A percentile compares a stretch with the other conserved stretches of the same genome.
These are phyloP conservation scores for Trichoderma gamsii DNA, from an alignment of 495 filamentous ascomycete genomes.

Conservation along the genomic window DNA sequence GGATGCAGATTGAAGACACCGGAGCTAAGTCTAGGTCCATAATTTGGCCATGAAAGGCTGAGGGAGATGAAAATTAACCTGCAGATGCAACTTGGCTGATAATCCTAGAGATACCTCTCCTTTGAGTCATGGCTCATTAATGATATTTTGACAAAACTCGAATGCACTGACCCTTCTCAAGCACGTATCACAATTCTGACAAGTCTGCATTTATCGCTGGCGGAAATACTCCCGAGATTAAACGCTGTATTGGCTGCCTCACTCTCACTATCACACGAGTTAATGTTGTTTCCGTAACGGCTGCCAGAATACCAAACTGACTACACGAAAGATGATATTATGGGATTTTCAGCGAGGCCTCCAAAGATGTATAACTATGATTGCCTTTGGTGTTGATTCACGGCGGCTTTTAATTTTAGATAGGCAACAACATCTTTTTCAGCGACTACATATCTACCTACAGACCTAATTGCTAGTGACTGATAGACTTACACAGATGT, in stretches of 20 bases:
- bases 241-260: constrained; percentile 18
- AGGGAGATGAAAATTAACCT: constrained; percentile 33
- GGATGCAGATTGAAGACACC: constrained; percentile 26
- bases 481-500: too few relatives aligned
- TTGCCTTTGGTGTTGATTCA: too few relatives aligned
- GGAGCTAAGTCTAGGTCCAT: constrained; percentile 35
- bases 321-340: too few relatives aligned
- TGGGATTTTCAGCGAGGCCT: too few relatives aligned
- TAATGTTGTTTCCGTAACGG: constrained; percentile 17
- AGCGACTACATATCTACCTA: too few relatives aligned
- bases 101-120: too few relatives aligned
- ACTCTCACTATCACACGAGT: neutral
- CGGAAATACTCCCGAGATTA: constrained; percentile 21
- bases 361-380: too few relatives aligned
- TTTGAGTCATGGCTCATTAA: constrained; percentile 29
- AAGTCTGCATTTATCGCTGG: constrained; percentile 25
- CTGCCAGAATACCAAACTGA: too few relatives aligned
- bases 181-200: constrained; percentile 16
- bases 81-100: constrained; percentile 9
- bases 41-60: constrained; percentile 39
- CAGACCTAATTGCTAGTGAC: too few relatives aligned
- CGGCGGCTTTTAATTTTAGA: too few relatives aligned
- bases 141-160: constrained; percentile 23
- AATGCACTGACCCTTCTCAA: constrained; percentile 19
- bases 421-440: too few relatives aligned